Conservation (phyloP, 768 basidiomycete genomes). For the Agaricus subrufescens region DNA sequence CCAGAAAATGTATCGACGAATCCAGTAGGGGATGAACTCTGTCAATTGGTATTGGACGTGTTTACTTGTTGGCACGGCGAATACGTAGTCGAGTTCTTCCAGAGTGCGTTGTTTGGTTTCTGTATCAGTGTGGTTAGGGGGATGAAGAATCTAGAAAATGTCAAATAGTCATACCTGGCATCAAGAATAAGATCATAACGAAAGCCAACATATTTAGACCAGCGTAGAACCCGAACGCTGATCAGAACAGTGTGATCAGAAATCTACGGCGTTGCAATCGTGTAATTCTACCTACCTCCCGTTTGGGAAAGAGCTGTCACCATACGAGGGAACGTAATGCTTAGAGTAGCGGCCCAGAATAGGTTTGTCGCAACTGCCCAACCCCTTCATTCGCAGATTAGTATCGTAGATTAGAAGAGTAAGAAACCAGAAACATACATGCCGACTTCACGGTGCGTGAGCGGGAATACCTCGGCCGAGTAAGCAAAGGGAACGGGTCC, state of each 20-base stretch:
- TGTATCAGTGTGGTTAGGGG: slow-evolving; percentile 9
- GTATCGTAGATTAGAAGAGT: slow-evolving; percentile 16
- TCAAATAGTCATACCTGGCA: slow-evolving; percentile 36
- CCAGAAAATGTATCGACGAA: slow-evolving; percentile 42
- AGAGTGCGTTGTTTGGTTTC: slow-evolving; percentile 52
- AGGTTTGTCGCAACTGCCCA: slow-evolving; percentile 51
- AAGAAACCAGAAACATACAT: slow-evolving; percentile 29
- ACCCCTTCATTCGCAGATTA: slow-evolving; percentile 31
- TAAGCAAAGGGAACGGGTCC: slow-evolving; percentile 91
- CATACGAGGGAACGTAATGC: slow-evolving; percentile 57
- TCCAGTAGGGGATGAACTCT: slow-evolving; percentile 45
- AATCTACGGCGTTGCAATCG: neutral
- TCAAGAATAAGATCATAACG: slow-evolving; percentile 50
- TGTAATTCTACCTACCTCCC: slow-evolving; percentile 22
- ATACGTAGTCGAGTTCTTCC: slow-evolving; percentile 47
- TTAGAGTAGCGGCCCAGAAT: slow-evolving; percentile 51
- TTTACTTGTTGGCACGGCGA: slow-evolving; percentile 43
- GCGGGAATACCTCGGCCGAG: slow-evolving; percentile 88
- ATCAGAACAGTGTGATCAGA: neutral
- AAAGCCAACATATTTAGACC: slow-evolving; percentile 46
- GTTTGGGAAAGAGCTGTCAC: slow-evolving; percentile 35
- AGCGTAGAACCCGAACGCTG: slow-evolving; percentile 55
- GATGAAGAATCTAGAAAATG: slow-evolving; percentile 2
- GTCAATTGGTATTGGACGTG: slow-evolving; percentile 41
- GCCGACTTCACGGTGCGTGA: slow-evolving; percentile 70